Evolutionary conservation across 768 basidiomycete species (phyloP).

Genomic region (Neoboletus magnificus): DNA sequence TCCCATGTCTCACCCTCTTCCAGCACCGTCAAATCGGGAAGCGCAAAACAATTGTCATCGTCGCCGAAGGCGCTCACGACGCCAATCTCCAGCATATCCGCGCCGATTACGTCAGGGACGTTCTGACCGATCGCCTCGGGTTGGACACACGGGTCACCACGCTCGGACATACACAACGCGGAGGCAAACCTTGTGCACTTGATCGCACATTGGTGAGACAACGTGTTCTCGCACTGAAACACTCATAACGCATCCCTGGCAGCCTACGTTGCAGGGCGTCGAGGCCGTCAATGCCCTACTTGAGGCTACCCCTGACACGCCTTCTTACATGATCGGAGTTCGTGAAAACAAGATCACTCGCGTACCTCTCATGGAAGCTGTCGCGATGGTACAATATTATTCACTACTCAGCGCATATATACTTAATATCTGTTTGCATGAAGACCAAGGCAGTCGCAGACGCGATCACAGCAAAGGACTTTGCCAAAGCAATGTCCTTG

Average conservation of each 20-base stretch:
- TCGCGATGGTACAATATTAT: conserved; percentile 60
- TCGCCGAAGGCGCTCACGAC: conserved; percentile 96
- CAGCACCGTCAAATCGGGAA: conserved; percentile 92
- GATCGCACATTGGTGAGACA: conserved; percentile 84
- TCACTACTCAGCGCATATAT: not conserved
- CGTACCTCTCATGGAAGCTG: conserved; percentile 90
- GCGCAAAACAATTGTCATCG: conserved; percentile 97
- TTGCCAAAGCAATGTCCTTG: conserved; percentile 79
- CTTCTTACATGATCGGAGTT: conserved; percentile 97
- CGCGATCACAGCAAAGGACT: conserved; percentile 81
- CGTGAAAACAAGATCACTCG: conserved; percentile 94
- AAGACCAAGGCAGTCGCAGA: conserved; percentile 85
- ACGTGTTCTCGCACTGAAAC: not conserved
- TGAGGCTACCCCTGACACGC: conserved; percentile 81
- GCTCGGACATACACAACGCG: conserved; percentile 94
- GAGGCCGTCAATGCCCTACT: conserved; percentile 90
- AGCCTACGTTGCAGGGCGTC: conserved; percentile 96
- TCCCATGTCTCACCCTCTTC: conserved; percentile 1
- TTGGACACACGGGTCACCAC: conserved; percentile 97
- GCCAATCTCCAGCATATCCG: conserved; percentile 85
- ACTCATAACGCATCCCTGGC: conserved; percentile 1
- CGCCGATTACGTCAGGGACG: conserved; percentile 86
- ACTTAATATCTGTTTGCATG: conserved; percentile 1
- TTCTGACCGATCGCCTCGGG: conserved; percentile 80
- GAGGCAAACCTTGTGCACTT: conserved; percentile 88